Base-by-base conservation (phyloP, 139 green algal species). In the Mesotaenium endlicherianum region DNA sequence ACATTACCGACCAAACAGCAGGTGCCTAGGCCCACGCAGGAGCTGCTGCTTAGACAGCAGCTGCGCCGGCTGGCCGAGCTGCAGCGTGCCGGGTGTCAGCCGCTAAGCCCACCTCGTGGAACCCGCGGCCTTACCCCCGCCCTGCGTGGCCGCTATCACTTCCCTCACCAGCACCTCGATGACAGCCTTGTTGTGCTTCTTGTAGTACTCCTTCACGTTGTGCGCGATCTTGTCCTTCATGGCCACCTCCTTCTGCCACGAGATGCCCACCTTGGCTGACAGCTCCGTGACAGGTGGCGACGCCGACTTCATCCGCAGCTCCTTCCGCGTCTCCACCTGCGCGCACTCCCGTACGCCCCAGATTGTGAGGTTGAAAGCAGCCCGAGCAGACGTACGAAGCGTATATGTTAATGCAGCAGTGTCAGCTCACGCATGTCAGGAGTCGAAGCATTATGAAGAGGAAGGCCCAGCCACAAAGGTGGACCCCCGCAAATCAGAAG, bases 191-290 rank as follows among this genome's bases (percentile, higher is more conserved):
- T 39, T 55, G 36, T 82, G 75, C 58, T 77, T 14, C 58, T 82
- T 82, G 58, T 77, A 74, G 34, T 31, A 82, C 58, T 77, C 58
- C 8, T 16, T n/a, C 17, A 82, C 38, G 20, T 82, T 77, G 3
- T 34, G 38, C 39, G 36, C 76, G 26, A 82, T 82, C 38, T 82
- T 82, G 39, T 16, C 31, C 17, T 76, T 30, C 17, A 43, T 30
- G 20, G n/a, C 26, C 38, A 43, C 31, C 39, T 82, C 26, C 75
- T 82, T 82, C 16, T 82, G 75, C 75, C 75, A 82, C 36, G 75
- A 31, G 3, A 82, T 41, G 20, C 49, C 47, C 75, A 82, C 75
- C 5, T 30, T 49, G 14, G 31, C 42, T 36, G 34, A 41, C 20
- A 82, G 34, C 1, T 82, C 58, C 20, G 75, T 50, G 31, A 77